Base-by-base conservation (phyloP, 1,284 basidiomycete genomes). In the Ceratorhiza oryzae-sativae region DNA sequence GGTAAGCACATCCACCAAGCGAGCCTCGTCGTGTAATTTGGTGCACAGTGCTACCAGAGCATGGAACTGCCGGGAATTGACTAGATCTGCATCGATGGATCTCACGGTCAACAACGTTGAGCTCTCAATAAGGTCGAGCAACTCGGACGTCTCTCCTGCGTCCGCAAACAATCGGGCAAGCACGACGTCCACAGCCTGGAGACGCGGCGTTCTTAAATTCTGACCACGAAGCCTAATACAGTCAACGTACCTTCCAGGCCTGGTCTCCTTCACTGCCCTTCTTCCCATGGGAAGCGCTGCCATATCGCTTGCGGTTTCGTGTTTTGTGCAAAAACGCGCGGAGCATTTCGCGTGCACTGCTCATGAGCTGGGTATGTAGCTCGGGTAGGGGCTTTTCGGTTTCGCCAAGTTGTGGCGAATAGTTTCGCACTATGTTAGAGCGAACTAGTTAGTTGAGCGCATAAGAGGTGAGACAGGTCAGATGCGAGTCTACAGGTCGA, bases 351-450 rank as follows among this genome's bases (percentile, higher is more conserved):
- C 82, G 80, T 2, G 92, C 90, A 10, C 87, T 86, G 71, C 80
- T 81, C 55, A 82, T 81, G 34, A 94, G 80, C 71, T 87, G 84
- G 68, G 84, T 84, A 58, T 85, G 83, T 61, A 94, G 83, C 77
- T 90, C 90, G 18, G 87, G 84, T 0, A 91, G 88, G 1, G 89
- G 84, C 15, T 88, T 85, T 4, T 92, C 89, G 30, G 84, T 83
- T 34, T 85, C 85, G 12, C 90, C 91, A 76, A 95, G 84, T 80
- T 94, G 89, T 23, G 92, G 93, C 59, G 92, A 92, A 80, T 94
- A 94, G 79, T 94, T 94, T 84, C 86, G 86, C 84, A 93, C 92
- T 92, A 94, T 82, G 86, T 94, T 93, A 53, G 74, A 55, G 58
- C 58, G 55, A 58, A 70, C 58, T 73, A 75, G 72, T 76, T 77